Evolutionary conservation across 2,329 filamentous ascomycete species (phyloP).

Genomic region (Diaporthe australafricana): DNA sequence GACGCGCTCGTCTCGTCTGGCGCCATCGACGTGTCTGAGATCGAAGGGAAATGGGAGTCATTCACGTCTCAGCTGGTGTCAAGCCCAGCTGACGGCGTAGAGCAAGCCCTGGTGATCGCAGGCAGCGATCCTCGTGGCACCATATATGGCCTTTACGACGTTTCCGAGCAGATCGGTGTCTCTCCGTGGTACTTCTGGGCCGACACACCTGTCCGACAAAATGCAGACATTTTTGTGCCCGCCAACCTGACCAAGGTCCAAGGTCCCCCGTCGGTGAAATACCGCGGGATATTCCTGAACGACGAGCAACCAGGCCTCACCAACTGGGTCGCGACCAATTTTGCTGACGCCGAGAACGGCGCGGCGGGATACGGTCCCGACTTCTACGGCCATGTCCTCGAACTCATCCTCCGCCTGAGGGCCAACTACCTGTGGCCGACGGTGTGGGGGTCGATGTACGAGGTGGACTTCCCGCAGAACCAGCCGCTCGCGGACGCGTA

Average conservation of each 20-base stretch:
- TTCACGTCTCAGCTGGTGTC: conserved; percentile 71
- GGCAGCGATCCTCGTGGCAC: conserved; percentile 74
- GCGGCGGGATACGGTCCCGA: conserved; percentile 64
- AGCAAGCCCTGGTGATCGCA: conserved; percentile 73
- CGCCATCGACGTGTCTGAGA: conserved; percentile 67
- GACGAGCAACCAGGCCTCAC: conserved; percentile 77
- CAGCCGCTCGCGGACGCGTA: conserved; percentile 79
- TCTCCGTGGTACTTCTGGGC: conserved; percentile 79
- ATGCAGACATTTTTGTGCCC: conserved; percentile 65
- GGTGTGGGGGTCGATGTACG: conserved; percentile 76
- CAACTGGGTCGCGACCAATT: conserved; percentile 67
- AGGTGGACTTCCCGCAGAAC: conserved; percentile 76
- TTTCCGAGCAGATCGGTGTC: conserved; percentile 80
- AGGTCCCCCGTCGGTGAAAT: conserved; percentile 71
- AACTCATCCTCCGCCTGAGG: conserved; percentile 75
- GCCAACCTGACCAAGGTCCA: conserved; percentile 62
- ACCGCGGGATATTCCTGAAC: conserved; percentile 78
- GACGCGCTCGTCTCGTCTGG: conserved; percentile 65
- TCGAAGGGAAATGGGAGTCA: conserved; percentile 76
- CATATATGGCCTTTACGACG: conserved; percentile 77
- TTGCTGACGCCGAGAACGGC: conserved; percentile 56
- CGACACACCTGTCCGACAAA: conserved; percentile 66
- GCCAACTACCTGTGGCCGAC: conserved; percentile 82
- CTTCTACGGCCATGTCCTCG: conserved; percentile 78
- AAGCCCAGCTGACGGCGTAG: conserved; percentile 66